Evolutionary conservation across 2,329 filamentous ascomycete genomes (phyloP), one percentile per base, ranked within the genome.

Genomic region (Emydomyces testavorans): DNA sequence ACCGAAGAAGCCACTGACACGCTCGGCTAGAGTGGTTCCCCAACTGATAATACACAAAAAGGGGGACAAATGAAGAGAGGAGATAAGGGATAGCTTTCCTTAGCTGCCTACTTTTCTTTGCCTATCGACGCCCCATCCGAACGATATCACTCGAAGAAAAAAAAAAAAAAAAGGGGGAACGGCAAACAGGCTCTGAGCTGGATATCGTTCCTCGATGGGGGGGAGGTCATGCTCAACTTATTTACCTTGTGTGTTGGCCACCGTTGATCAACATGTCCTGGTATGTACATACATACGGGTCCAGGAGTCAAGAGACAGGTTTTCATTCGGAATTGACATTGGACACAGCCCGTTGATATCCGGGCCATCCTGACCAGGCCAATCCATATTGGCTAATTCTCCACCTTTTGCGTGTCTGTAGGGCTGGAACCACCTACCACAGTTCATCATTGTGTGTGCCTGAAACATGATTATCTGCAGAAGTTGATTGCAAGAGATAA

Each of bases 341-440:
- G 26, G 26, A 35, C 28, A 40, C 37, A 40, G 28, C 23, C 37
- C 37, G 37, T 40, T 28, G 37, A 40, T 40, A 40, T 29, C 37
- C 37, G 37, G 10, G 10, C 32, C 13, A 4, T 35, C 7, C 32
- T 15, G 7, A 3, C 13, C n/a, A 3, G 13, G 32, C 29, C 11
- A n/a, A n/a, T n/a, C 10, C 29, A 11, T 29, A 6, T 10, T 31
- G 29, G 29, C 29, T 11, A 11, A 8, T 31, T n/a, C 29, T 11
- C 29, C 29, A 11, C 29, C 11, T 31, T 31, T n/a, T n/a, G 4
- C 4, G 29, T n/a, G 29, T 31, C n/a, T 31, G 29, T 31, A 31
- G 29, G 7, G 3, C 29, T 3, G 29, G 29, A 31, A 31, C 29
- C 10, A 11, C 29, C 10, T 31, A 11, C n/a, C 13, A 35, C 15